Base-by-base conservation (phyloP, 345 rosid species). In the Leavenworthia alabamica region DNA sequence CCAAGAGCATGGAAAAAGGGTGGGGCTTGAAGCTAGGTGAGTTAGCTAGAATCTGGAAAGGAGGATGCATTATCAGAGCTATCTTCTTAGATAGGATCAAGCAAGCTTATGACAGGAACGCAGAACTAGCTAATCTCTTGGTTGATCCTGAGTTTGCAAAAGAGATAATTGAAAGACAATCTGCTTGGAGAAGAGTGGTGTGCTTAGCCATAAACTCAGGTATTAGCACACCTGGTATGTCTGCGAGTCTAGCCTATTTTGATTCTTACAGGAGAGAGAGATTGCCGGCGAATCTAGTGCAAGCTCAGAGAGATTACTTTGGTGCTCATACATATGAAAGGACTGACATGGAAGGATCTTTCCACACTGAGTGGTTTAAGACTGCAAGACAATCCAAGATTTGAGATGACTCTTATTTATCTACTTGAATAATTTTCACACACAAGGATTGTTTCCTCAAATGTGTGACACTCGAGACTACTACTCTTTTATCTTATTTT, bases 301-400 rank as follows among this genome's bases (percentile, higher is more conserved):
- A 93, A 77, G 99, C 99, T 33, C 99, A 93, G 62, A 67, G 97
- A 47, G 99, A 93, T 45, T 93, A 89, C 60, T 93, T 93, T 62
- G 99, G 97, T 17, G 99, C 99, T 56, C 99, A 93, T 65, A 93
- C 99, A 5, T 93, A 93, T 66, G 99, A 93, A 61, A 81, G 99
- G 83, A 72, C 78, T 62, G 99, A 93, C 62, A 48, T 80, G 57
- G 94, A 89, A 64, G 99, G 99, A 31, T 75, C 94, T 40, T 93
- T 85, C 88, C 97, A 93, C 33, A 89, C 97, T 0, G 99, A 93
- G 67, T 93, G 99, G 99, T 92, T 86, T 81, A 92, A 92, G 85
- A 82, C 79, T 56, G 96, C 99, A 35, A 85, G 76, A 63, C 80
- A 81, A 74, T 72, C 73, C 19, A 85, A 81, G 79, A 75, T 68